Evolutionary conservation across 257 asterid species (phyloP).

Genomic region (Solanum appendiculatum): DNA sequence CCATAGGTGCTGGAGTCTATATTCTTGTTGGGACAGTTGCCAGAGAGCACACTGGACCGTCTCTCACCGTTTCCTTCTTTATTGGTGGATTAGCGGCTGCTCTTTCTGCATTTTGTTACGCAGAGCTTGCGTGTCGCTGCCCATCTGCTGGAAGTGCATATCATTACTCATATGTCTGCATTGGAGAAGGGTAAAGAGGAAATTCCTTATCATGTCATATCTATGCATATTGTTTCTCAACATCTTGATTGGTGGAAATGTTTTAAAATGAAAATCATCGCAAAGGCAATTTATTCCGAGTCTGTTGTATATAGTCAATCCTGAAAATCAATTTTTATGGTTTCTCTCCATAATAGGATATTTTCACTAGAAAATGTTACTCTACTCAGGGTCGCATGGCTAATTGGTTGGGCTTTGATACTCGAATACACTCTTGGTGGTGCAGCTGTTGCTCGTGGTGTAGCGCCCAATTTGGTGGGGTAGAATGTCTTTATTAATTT

Average conservation of each 20-base stretch:
- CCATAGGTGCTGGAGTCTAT: slow-evolving; percentile 94
- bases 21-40: slow-evolving; percentile 97
- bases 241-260: neutral
- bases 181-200: slow-evolving; percentile 77
- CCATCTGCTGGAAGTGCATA: slow-evolving; percentile 99
- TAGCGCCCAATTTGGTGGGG: slow-evolving; percentile 85
- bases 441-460: slow-evolving; percentile 97
- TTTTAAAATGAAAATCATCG: neutral
- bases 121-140: slow-evolving; percentile 89
- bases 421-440: slow-evolving; percentile 97
- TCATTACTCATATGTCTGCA: slow-evolving; percentile 87
- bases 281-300: neutral
- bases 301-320: neutral
- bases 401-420: slow-evolving; percentile 94
- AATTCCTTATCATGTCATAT: neutral
- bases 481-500: neutral
- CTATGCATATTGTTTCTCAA: neutral
- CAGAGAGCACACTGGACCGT: slow-evolving; percentile 91
- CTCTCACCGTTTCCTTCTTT: slow-evolving; percentile 77
- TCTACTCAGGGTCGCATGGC: slow-evolving; percentile 76
- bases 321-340: neutral
- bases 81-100: slow-evolving; percentile 97
- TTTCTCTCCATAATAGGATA: neutral
- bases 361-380: neutral
- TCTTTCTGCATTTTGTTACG: slow-evolving; percentile 92